Evolutionary conservation across 176 grass and related monocot genomes (phyloP).

Genomic region (Bonia amplexicaulis): DNA sequence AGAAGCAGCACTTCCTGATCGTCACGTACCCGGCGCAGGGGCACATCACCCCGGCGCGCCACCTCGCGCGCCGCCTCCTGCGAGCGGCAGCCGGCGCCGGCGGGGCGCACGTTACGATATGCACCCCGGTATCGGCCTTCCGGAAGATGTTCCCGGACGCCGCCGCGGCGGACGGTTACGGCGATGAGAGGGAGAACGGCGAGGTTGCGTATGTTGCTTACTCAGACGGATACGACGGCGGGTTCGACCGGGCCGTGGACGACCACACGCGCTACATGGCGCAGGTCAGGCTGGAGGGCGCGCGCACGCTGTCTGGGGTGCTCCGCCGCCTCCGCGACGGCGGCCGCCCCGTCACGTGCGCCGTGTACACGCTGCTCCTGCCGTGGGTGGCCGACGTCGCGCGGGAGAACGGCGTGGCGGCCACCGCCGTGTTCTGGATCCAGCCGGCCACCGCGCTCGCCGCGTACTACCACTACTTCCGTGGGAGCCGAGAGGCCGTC

Average conservation of each 20-base stretch:
- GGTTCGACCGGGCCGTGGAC: constrained; percentile 30
- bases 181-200: neutral
- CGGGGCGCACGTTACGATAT: constrained; percentile 45
- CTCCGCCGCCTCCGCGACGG: constrained; percentile 23
- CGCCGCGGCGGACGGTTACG: neutral
- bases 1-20: constrained; percentile 53
- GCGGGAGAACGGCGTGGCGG: constrained; percentile 20
- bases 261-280: constrained; percentile 30
- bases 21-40: constrained; percentile 57
- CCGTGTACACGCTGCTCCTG: constrained; percentile 52
- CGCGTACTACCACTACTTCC: constrained; percentile 56
- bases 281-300: neutral
- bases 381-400: constrained; percentile 55
- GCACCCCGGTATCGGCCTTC: constrained; percentile 42
- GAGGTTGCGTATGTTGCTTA: constrained; percentile 33
- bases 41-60: constrained; percentile 64
- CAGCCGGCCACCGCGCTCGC: constrained; percentile 55
- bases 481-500: constrained; percentile 29
- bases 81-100: neutral
- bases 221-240: constrained; percentile 62
- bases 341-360: constrained; percentile 38
- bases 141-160: constrained; percentile 48
- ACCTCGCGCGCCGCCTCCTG: constrained; percentile 47
- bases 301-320: constrained; percentile 27
- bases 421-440: constrained; percentile 60